phyloP scores from a whole-genome alignment of 345 rosid genomes.

The Moringa oleifera region DNA sequence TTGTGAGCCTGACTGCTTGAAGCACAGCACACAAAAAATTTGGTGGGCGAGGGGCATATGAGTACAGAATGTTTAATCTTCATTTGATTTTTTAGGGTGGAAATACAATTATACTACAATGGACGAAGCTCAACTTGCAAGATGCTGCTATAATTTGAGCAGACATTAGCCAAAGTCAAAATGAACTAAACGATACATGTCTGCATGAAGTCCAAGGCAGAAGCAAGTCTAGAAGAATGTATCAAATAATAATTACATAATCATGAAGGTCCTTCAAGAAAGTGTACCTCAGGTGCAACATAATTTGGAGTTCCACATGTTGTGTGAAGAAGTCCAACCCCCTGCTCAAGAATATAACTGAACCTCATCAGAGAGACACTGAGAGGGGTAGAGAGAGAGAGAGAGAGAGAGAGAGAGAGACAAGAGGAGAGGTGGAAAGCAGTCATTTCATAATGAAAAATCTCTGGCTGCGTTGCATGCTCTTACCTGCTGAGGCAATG shows the following conservation, averaged over 20 bases:
- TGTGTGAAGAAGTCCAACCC: conserved; percentile 67
- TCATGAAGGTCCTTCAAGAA: conserved; percentile 2
- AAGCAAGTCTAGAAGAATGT: neutral
- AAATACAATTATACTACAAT: neutral
- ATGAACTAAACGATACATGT: no score
- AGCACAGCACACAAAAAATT: no score
- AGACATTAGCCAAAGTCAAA: neutral
- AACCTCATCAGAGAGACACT: neutral
- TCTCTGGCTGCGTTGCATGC: neutral
- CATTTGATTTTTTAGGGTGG: no score
- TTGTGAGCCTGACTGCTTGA: neutral
- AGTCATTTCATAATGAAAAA: neutral
- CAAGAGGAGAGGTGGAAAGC: neutral
- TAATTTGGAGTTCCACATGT: conserved; percentile 97
- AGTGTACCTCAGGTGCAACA: conserved; percentile 61
- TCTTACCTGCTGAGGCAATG: conserved; percentile 56
- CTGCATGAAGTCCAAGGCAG: neutral
- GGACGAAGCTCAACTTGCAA: no score
- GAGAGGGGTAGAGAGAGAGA: neutral
- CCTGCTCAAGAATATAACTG: conserved; percentile 27
- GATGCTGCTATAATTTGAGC: neutral
- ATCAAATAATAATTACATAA: neutral
- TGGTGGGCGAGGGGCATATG: no score
- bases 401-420: conserved; percentile 10
- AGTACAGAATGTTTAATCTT: no score